Conservation (phyloP, 495 filamentous ascomycete species). For the Penicillium crystallinum region DNA sequence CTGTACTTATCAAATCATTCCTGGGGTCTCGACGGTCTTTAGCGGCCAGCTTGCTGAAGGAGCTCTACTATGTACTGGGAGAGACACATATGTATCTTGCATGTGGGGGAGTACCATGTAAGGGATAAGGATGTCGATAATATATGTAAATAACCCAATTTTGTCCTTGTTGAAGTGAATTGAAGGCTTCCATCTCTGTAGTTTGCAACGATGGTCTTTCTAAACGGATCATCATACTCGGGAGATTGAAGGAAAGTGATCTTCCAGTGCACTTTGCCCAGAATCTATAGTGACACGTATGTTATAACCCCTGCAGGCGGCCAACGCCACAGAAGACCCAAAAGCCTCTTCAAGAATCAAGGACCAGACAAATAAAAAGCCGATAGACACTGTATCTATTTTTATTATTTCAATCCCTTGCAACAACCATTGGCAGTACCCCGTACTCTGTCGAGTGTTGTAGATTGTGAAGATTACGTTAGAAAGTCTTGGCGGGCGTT, state of each 20-base stretch:
- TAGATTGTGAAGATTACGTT: conserved; percentile 3
- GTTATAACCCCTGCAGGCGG: not conserved
- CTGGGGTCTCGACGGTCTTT: not conserved
- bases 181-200: too few species aligned
- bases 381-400: not conserved
- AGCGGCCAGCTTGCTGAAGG: not conserved
- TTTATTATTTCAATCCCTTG: not conserved
- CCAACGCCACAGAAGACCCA: not conserved
- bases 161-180: too few species aligned
- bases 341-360: not conserved
- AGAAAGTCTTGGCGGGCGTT: conserved; percentile 3
- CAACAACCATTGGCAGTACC: not conserved
- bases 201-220: too few species aligned
- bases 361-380: not conserved
- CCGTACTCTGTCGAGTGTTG: not conserved
- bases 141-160: too few species aligned
- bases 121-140: too few species aligned
- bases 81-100: too few species aligned
- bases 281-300: not conserved
- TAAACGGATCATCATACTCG: too few species aligned
- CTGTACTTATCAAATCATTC: not conserved
- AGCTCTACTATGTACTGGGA: not conserved
- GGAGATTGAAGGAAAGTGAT: too few species aligned
- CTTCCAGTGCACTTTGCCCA: not conserved
- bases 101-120: too few species aligned